Percentiles rank a stretch among this genome's conserved stretches.
Evolutionary conservation across 208 protist genomes (phyloP).

Genomic region (Trypanosoma congolense): DNA sequence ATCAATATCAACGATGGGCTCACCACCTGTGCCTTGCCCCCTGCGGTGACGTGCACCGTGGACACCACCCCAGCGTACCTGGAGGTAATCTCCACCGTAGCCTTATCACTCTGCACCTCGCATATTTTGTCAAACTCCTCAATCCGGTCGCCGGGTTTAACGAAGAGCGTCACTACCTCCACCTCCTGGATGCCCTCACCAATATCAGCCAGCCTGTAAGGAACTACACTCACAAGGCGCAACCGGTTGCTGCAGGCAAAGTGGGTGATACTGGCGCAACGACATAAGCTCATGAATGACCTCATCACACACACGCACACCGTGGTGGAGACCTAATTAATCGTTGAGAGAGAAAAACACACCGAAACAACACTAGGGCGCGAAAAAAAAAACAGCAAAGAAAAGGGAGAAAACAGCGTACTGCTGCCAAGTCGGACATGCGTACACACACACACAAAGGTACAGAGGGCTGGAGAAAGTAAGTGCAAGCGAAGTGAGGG

Average conservation of each 20-base stretch:
- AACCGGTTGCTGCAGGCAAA: constrained; percentile 11
- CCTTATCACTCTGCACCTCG: constrained; percentile 95
- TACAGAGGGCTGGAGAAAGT: too few species aligned
- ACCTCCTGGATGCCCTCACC: constrained; percentile 95
- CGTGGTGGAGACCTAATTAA: not conserved
- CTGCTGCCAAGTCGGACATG: too few species aligned
- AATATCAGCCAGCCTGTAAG: constrained; percentile 92
- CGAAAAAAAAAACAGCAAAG: too few species aligned
- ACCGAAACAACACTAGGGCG: too few species aligned
- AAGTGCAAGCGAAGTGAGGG: too few species aligned
- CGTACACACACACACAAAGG: too few species aligned
- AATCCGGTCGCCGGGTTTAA: constrained; percentile 89
- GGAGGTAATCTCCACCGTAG: constrained; percentile 91
- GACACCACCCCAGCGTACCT: constrained; percentile 84
- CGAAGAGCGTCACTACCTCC: constrained; percentile 89
- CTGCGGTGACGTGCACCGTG: constrained; percentile 77
- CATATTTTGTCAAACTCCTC: constrained; percentile 92
- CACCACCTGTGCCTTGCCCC: constrained; percentile 76
- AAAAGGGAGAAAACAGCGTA: too few species aligned
- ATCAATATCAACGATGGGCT: constrained; percentile 87
- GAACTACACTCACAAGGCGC: constrained; percentile 24
- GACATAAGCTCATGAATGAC: constrained; percentile 2
- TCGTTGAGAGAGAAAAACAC: not conserved
- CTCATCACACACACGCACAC: constrained; percentile 7
- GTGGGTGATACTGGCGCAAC: not conserved